Conservation (phyloP, 2,329 filamentous ascomycete species). For the Fusarium sp. region DNA sequence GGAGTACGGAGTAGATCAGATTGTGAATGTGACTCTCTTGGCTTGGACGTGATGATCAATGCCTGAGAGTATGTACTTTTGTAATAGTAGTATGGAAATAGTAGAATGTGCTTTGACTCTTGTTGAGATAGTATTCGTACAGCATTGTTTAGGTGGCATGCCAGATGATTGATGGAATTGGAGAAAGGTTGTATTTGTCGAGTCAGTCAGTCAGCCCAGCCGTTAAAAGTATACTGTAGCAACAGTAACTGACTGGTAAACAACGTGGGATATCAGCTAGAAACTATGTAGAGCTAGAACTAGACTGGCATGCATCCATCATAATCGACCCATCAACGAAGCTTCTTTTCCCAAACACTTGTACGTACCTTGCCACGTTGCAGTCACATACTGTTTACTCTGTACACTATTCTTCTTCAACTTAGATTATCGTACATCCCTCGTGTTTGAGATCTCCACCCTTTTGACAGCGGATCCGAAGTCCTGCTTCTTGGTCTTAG, state of each 20-base stretch:
- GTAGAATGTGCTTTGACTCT: neutral
- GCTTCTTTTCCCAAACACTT: neutral
- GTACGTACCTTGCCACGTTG: constrained; percentile 16
- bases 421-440: neutral
- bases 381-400: neutral
- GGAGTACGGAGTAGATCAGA: no score
- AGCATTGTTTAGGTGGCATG: neutral
- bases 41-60: neutral
- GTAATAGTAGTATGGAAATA: neutral
- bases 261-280: neutral
- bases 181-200: constrained; percentile 6
- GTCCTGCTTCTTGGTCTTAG: constrained; percentile 29
- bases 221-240: neutral
- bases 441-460: constrained; percentile 3
- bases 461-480: constrained; percentile 36
- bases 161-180: neutral
- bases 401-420: no score
- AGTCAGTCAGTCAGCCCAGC: neutral
- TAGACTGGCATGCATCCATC: constrained; percentile 6
- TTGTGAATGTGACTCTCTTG: neutral
- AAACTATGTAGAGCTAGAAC: neutral
- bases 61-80: neutral
- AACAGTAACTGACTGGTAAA: neutral
- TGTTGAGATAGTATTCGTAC: neutral
- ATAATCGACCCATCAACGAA: constrained; percentile 18